Conservation (phyloP, 2,329 filamentous ascomycete species). For the Fusarium drepaniforme region DNA sequence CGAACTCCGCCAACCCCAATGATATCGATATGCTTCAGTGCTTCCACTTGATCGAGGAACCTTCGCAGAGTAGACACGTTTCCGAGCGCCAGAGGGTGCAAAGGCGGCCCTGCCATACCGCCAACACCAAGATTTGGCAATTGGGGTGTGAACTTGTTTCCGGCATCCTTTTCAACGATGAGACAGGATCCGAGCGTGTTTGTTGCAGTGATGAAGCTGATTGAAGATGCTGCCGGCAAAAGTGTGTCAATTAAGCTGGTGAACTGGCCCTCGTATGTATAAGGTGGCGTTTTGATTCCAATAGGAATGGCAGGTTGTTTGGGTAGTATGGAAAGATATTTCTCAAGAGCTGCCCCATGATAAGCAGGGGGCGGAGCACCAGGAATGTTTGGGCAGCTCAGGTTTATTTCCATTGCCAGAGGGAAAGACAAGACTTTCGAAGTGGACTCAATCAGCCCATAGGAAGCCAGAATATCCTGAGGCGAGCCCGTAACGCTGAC, state of each 20-base stretch:
- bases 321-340: constrained; percentile 67
- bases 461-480: constrained; percentile 65
- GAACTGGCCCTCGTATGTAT: constrained; percentile 78
- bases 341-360: constrained; percentile 59
- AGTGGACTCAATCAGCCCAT: constrained; percentile 50
- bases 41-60: constrained; percentile 64
- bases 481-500: constrained; percentile 77
- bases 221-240: constrained; percentile 35
- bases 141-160: constrained; percentile 48
- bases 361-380: constrained; percentile 79
- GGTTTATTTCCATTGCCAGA: constrained; percentile 80
- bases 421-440: constrained; percentile 49
- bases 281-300: constrained; percentile 82
- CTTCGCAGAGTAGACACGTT: constrained; percentile 78
- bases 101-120: constrained; percentile 77
- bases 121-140: constrained; percentile 72
- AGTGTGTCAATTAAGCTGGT: constrained; percentile 66
- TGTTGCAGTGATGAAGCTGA: constrained; percentile 79
- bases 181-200: constrained; percentile 80
- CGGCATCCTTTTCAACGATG: constrained; percentile 56
- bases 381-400: constrained; percentile 83
- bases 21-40: constrained; percentile 67
- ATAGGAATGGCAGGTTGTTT: constrained; percentile 52
- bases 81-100: constrained; percentile 80
- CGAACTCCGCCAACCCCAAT: constrained; percentile 81